Evolutionary conservation across 202 grass and related monocot species (phyloP), one percentile per base, ranked within the genome.

Genomic region (Setaria italica): DNA sequence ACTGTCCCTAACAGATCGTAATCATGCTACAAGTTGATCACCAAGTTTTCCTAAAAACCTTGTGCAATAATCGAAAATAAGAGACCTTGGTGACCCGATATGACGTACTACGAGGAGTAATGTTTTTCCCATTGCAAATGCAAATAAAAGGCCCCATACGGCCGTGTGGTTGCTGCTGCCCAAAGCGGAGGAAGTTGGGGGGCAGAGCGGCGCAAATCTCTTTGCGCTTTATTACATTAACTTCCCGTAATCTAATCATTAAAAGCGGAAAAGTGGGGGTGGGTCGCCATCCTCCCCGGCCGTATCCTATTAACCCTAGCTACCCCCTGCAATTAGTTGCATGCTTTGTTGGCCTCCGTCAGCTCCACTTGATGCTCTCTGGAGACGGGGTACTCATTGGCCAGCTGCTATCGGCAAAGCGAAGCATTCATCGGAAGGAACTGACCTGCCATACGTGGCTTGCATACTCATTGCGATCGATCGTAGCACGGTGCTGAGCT

Each of bases 201-300:
- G 7, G 76, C 80, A 65, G 69, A 76, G 76, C 21, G 62, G 81
- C 39, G 53, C 62, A 80, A 90, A 71, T 91, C 4, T 66, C 34
- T 90, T 71, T n/a, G 0, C 48, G 45, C 77, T 85, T 91, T 91
- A 17, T 91, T 91, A 17, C 11, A 72, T 85, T 72, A 85, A 66
- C 47, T 88, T 91, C 81, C 74, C 81, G 34, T 84, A 80, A 90
- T 90, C 80, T 84, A 80, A 90, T 90, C 19, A 90, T 84, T 72
- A 65, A 76, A 90, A 90, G 89, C 13, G 85, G 20, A 81, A 57
- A 84, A 77, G 35, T 6, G 35, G n/a, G 14, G 11, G 8, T 13
- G 30, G 3, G 47, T 67, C 33, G 79, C 49, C 39, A 32, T 67
- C 82, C 42, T 51, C 29, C 19, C 46, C 20, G 35, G 49, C 58